A percentile compares a stretch with the other conserved stretches of the same genome.
Evolutionary conservation across 129 eudicot genomes (phyloP).

Genomic region (Tanacetum coccineum): DNA sequence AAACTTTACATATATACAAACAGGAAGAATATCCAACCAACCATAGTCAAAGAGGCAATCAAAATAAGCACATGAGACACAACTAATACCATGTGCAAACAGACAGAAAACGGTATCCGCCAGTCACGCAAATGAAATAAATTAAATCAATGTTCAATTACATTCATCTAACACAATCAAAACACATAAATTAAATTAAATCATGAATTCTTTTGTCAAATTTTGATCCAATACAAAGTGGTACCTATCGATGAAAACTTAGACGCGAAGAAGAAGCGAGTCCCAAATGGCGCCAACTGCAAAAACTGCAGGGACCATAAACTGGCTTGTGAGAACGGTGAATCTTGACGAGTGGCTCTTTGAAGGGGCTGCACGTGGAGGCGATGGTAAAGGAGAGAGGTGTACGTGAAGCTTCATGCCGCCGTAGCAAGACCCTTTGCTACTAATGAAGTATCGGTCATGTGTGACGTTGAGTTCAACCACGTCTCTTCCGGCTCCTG

Average conservation of each 20-base stretch:
- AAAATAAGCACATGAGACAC: slow-evolving; percentile 19
- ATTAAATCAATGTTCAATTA: slow-evolving; percentile 24
- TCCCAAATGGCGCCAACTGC: slow-evolving; percentile 73
- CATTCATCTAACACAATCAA: slow-evolving; percentile 23
- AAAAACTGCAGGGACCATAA: slow-evolving; percentile 59
- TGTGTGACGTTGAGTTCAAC: slow-evolving; percentile 67
- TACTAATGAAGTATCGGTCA: slow-evolving; percentile 71
- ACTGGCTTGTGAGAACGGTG: slow-evolving; percentile 36
- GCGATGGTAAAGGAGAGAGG: slow-evolving; percentile 57
- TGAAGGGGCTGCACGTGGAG: slow-evolving; percentile 51
- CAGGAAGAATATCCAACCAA: slow-evolving; percentile 15
- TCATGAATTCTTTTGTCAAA: slow-evolving; percentile 23
- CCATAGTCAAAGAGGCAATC: slow-evolving; percentile 23
- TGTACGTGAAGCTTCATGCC: slow-evolving; percentile 77
- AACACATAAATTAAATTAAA: slow-evolving; percentile 15
- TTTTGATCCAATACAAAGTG: slow-evolving; percentile 19
- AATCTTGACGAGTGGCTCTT: slow-evolving; percentile 40
- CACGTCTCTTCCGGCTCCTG: slow-evolving; percentile 89
- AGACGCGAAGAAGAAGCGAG: slow-evolving; percentile 37
- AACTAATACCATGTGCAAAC: slow-evolving; percentile 28
- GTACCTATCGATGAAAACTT: slow-evolving; percentile 37
- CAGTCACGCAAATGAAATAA: slow-evolving; percentile 34
- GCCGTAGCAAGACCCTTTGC: slow-evolving; percentile 76
- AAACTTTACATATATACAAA: neutral
- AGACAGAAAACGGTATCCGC: slow-evolving; percentile 23